Percentiles rank a stretch among this genome's conserved stretches.
phyloP scores from a whole-genome alignment of 2,329 filamentous ascomycete species.

The Fusarium foetens region DNA sequence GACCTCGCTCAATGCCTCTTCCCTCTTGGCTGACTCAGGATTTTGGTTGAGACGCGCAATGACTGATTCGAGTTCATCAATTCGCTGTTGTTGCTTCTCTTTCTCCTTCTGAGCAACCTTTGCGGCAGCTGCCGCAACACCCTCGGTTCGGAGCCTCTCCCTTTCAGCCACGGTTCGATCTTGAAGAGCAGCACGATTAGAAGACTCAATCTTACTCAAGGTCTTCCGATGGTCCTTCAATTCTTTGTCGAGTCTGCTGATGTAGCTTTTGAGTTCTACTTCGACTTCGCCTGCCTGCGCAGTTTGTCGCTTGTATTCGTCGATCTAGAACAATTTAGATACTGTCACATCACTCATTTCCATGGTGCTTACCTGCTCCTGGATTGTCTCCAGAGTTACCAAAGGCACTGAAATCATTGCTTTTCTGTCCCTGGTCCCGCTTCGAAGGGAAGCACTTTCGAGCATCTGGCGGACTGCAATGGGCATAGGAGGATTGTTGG shows the following conservation, averaged over 20 bases:
- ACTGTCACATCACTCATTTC: background rate
- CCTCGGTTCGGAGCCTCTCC: constrained; percentile 55
- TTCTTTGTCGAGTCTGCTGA: constrained; percentile 57
- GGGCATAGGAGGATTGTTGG: constrained; percentile 47
- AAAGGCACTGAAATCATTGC: constrained; percentile 46
- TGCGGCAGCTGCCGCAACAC: constrained; percentile 43
- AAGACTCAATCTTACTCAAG: constrained; percentile 56
- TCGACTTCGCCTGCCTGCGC: constrained; percentile 46
- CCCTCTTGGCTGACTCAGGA: constrained; percentile 34
- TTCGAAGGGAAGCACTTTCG: constrained; percentile 29
- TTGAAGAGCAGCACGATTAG: constrained; percentile 60
- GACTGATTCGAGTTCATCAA: constrained; percentile 51
- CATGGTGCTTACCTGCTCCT: constrained; percentile 49
- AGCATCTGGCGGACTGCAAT: constrained; percentile 48
- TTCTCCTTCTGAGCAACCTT: constrained; percentile 48
- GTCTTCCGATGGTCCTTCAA: constrained; percentile 59
- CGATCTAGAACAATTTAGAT: constrained; percentile 43
- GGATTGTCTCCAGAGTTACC: constrained; percentile 52
- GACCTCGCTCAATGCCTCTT: constrained; percentile 51
- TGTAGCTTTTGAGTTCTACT: constrained; percentile 53
- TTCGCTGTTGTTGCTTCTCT: constrained; percentile 52
- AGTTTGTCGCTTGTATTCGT: constrained; percentile 45
- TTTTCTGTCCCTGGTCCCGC: constrained; percentile 25
- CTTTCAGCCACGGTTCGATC: constrained; percentile 61
- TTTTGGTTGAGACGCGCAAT: constrained; percentile 45